phyloP scores from a whole-genome alignment of 2,329 filamentous ascomycete species.

The Lasiodiplodia hormozganensis region DNA sequence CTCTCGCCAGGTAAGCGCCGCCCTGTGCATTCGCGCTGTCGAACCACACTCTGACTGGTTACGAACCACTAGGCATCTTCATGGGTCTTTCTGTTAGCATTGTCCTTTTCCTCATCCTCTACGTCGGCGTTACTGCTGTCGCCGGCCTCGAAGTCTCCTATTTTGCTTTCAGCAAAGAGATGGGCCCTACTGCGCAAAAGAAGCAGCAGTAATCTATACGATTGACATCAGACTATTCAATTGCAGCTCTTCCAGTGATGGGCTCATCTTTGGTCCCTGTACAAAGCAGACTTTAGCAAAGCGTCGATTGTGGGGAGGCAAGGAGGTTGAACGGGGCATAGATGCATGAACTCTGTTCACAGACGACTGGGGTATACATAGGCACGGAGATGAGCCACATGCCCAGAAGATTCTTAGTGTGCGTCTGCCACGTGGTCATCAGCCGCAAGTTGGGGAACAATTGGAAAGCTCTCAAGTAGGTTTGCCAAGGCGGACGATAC shows the following conservation, averaged over 20 bases:
- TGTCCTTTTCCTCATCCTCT: slow-evolving; percentile 77
- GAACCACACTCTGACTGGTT: background rate
- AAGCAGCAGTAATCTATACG: slow-evolving; percentile 65
- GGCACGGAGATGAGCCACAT: background rate
- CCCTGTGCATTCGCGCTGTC: background rate
- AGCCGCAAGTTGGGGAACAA: background rate
- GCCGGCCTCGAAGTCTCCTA: slow-evolving; percentile 87
- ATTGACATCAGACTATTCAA: background rate
- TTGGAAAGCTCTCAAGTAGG: background rate
- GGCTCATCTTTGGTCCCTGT: slow-evolving; percentile 10
- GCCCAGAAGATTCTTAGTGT: background rate
- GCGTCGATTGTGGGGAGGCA: slow-evolving; percentile 19
- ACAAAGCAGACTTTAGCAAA: slow-evolving; percentile 18
- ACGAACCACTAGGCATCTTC: slow-evolving; percentile 72
- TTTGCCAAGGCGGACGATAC: background rate
- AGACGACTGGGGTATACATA: background rate
- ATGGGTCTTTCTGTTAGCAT: slow-evolving; percentile 78
- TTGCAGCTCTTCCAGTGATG: slow-evolving; percentile 10
- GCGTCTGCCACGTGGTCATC: background rate
- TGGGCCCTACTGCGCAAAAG: slow-evolving; percentile 86
- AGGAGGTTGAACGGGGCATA: background rate
- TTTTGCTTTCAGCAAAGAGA: slow-evolving; percentile 95
- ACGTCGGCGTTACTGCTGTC: slow-evolving; percentile 78
- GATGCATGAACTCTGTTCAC: background rate
- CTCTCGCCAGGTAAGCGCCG: slow-evolving; percentile 77